Conservation (phyloP, 495 filamentous ascomycete genomes). For the Opeltia flavorubescens region DNA sequence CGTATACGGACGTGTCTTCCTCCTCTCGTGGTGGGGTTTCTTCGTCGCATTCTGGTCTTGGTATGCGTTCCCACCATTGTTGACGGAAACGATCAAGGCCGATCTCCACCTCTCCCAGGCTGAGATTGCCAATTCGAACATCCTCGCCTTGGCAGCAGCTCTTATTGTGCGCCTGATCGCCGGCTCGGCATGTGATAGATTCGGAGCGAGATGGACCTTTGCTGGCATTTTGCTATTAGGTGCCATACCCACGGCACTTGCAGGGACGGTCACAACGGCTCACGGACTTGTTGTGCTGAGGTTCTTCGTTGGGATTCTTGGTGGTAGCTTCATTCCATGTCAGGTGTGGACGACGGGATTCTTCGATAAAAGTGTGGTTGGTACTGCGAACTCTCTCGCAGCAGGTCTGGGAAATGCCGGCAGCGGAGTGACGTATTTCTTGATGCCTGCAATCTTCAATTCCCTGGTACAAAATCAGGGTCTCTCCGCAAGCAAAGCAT, state of each 20-base stretch:
- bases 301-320: conserved; percentile 88
- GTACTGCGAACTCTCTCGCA: conserved; percentile 74
- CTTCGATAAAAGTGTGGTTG: conserved; percentile 93
- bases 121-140: conserved; percentile 81
- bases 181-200: conserved; percentile 72
- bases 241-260: conserved; percentile 67
- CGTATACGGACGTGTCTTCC: conserved; percentile 77
- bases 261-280: conserved; percentile 57
- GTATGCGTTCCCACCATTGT: conserved; percentile 52
- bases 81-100: conserved; percentile 60
- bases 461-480: conserved; percentile 47
- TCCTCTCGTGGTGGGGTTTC: conserved; percentile 92
- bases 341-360: conserved; percentile 93
- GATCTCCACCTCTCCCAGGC: conserved; percentile 56
- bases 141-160: conserved; percentile 70
- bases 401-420: conserved; percentile 82
- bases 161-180: conserved; percentile 64
- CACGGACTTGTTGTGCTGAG: conserved; percentile 60
- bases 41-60: conserved; percentile 93
- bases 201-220: conserved; percentile 69
- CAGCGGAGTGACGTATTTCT: conserved; percentile 73
- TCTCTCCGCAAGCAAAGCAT: conserved; percentile 50
- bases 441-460: conserved; percentile 86
- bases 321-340: conserved; percentile 81
- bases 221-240: conserved; percentile 61